phyloP scores from a whole-genome alignment of 2,329 filamentous ascomycete species.

The Fusarium concolor region DNA sequence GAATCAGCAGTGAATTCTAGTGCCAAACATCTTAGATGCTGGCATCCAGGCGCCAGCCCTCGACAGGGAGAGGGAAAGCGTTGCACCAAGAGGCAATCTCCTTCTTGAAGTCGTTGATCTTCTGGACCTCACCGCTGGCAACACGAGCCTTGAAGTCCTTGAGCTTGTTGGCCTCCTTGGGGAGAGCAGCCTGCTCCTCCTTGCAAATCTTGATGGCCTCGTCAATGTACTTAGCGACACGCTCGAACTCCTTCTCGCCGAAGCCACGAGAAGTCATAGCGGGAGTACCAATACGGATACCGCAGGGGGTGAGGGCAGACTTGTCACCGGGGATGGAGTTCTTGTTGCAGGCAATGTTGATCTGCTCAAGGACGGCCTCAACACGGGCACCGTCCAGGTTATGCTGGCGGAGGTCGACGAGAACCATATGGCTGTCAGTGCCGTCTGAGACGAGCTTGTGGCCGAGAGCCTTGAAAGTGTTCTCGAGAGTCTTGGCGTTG shows the following conservation, averaged over 20 bases:
- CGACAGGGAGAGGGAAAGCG: constrained; percentile 91
- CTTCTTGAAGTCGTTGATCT: constrained; percentile 87
- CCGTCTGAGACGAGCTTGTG: constrained; percentile 96
- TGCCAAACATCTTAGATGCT: constrained; percentile 60
- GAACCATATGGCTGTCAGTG: constrained; percentile 97
- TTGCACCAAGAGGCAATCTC: constrained; percentile 90
- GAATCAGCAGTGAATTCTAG: constrained; percentile 3
- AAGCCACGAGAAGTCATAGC: constrained; percentile 98
- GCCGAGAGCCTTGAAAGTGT: constrained; percentile 84
- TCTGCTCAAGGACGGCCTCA: constrained; percentile 94
- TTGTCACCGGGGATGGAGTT: constrained; percentile 98
- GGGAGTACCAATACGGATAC: constrained; percentile 95
- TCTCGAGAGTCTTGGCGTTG: constrained; percentile 93
- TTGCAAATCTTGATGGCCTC: constrained; percentile 89
- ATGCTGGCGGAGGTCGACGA: constrained; percentile 90
- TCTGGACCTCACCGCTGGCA: constrained; percentile 77
- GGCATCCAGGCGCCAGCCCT: constrained; percentile 74
- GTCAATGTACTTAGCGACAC: constrained; percentile 91
- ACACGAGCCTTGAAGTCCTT: constrained; percentile 99
- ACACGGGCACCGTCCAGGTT: constrained; percentile 92
- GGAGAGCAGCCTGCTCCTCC: constrained; percentile 83
- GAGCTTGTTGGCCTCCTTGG: constrained; percentile 98
- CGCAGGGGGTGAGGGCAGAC: constrained; percentile 92
- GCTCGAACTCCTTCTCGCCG: constrained; percentile 89
- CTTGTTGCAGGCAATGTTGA: constrained; percentile 99